phyloP scores from a whole-genome alignment of 345 rosid species.

The Xanthoceras sorbifolium region DNA sequence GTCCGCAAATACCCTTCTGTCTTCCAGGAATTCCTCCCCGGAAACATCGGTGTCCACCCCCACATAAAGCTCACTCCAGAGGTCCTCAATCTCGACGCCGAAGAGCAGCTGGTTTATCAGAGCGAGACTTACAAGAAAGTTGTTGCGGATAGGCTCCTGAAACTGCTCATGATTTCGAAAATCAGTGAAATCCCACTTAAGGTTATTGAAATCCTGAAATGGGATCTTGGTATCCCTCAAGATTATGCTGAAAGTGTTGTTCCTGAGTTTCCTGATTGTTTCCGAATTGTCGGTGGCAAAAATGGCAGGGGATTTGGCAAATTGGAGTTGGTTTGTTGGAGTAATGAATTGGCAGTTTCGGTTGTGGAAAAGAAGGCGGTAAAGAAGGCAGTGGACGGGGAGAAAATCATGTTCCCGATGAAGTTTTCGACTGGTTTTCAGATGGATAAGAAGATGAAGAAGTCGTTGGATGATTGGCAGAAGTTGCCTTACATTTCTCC shows the following conservation, averaged over 20 bases:
- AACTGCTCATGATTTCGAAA: slow-evolving; percentile 69
- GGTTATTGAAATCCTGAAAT: slow-evolving; percentile 59
- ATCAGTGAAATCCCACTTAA: slow-evolving; percentile 57
- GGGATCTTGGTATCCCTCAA: slow-evolving; percentile 86
- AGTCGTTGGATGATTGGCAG: slow-evolving; percentile 81
- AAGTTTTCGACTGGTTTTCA: slow-evolving; percentile 63
- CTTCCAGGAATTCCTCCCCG: slow-evolving; percentile 76
- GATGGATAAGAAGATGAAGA: slow-evolving; percentile 77
- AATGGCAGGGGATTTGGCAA: slow-evolving; percentile 21
- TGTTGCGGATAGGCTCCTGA: slow-evolving; percentile 71
- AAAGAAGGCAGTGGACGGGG: slow-evolving; percentile 43
- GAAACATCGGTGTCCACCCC: slow-evolving; percentile 72
- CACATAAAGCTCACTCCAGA: slow-evolving; percentile 81
- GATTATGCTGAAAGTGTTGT: slow-evolving; percentile 52
- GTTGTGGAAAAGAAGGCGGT: slow-evolving; percentile 56
- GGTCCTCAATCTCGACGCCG: slow-evolving; percentile 71
- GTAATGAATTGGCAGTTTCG: slow-evolving; percentile 58
- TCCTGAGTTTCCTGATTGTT: slow-evolving; percentile 84
- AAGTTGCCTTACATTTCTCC: slow-evolving; percentile 85
- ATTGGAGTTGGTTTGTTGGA: slow-evolving; percentile 90
- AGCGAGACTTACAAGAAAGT: slow-evolving; percentile 62
- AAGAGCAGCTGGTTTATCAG: slow-evolving; percentile 80
- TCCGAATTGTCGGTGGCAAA: slow-evolving; percentile 45
- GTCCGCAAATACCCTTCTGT: slow-evolving; percentile 72
- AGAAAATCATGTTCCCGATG: slow-evolving; percentile 54